Base-by-base conservation (phyloP, 106 monocot species). In the Alisma plantagoaquatica region DNA sequence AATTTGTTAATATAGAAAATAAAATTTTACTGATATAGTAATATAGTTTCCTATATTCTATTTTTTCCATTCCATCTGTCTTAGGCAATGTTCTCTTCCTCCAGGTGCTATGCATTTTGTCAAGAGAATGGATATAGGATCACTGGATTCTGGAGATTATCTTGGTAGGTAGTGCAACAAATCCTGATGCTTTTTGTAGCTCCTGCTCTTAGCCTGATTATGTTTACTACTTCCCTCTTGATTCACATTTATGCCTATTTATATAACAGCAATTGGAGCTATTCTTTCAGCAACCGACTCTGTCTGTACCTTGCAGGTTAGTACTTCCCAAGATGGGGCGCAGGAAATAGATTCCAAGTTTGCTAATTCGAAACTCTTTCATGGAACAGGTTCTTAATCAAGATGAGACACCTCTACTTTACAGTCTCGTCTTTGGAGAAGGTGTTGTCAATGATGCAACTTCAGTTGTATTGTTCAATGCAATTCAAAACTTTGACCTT, bases 381-480 rank as follows among this genome's bases (percentile, higher is more conserved):
- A n/a, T n/a, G n/a, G n/a, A n/a, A 65, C 51, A 98, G 96, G 81
- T 98, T 46, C 81, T 98, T 68, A 85, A 80, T 72, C 96, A 98
- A 55, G 96, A 98, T 67, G 96, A 98, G 65, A 98, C 96, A 16
- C 96, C 96, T 25, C 64, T 98, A 18, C 76, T 98, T 23, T 98
- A 98, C 54, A 89, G 89, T 29, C 61, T 98, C 64, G 96, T 98
- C 26, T 98, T 98, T 61, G 96, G 96, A 12, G 96, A 98, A 76
- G 96, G 96, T 57, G 96, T 98, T 33, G 89, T 98, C 16, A 98
- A 98, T 70, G 96, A 98, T 76, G 96, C 96, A 31, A 98, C 89
- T 51, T 98, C 96, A 33, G 78, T 98, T 26, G 96, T 98, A 50
- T 68, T 98, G 42, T 98, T 98, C 65, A 90, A 98, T 49, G 89